phyloP scores from a whole-genome alignment of 306 rosid species.

The Albizia julibrissin region DNA sequence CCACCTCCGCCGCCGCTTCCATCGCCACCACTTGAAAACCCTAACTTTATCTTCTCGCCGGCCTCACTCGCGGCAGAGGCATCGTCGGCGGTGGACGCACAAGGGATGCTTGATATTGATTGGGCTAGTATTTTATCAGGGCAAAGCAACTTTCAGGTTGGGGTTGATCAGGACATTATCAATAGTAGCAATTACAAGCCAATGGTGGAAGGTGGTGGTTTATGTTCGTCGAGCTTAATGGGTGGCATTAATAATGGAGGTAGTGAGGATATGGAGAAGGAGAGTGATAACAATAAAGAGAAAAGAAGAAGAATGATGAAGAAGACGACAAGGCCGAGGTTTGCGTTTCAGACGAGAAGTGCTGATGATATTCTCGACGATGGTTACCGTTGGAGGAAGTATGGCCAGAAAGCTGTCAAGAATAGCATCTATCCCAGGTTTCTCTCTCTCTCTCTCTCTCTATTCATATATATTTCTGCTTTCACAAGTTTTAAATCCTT shows the following conservation, averaged over 20 bases:
- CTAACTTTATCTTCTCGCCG: slow-evolving; percentile 47
- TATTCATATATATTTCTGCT: background rate
- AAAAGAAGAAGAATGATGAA: slow-evolving; percentile 45
- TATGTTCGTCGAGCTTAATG: background rate
- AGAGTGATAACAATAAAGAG: slow-evolving; percentile 14
- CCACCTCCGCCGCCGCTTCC: slow-evolving; percentile 27
- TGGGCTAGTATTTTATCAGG: slow-evolving; percentile 66
- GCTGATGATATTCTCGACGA: slow-evolving; percentile 91
- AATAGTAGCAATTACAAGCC: background rate
- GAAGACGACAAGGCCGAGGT: slow-evolving; percentile 61
- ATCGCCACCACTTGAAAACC: slow-evolving; percentile 9
- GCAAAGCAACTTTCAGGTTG: slow-evolving; percentile 32
- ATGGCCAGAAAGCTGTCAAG: slow-evolving; percentile 95
- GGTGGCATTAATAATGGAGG: slow-evolving; percentile 20
- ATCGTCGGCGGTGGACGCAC: slow-evolving; percentile 32
- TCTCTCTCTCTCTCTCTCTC: background rate
- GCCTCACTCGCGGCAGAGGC: slow-evolving; percentile 15
- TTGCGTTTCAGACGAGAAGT: slow-evolving; percentile 88
- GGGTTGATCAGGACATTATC: background rate
- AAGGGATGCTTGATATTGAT: slow-evolving; percentile 50
- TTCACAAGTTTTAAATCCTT: background rate
- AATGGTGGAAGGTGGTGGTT: background rate
- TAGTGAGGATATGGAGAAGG: slow-evolving; percentile 36
- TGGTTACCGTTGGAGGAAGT: slow-evolving; percentile 96
- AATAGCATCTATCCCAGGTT: slow-evolving; percentile 79